phyloP scores from a whole-genome alignment of 495 filamentous ascomycete genomes.

The Penicillium steckii region DNA sequence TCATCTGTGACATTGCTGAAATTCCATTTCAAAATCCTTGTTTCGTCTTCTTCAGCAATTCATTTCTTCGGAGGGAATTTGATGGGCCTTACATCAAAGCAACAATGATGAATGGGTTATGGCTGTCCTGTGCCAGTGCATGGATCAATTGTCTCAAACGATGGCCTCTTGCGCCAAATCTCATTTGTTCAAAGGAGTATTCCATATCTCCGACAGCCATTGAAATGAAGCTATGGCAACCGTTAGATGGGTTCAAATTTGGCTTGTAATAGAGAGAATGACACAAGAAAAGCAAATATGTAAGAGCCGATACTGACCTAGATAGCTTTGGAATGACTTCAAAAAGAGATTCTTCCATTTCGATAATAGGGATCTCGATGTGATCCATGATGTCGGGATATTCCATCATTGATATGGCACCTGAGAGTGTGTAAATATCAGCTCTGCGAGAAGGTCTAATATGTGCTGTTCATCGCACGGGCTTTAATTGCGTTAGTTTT shows the following conservation, averaged over 20 bases:
- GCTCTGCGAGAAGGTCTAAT: no score
- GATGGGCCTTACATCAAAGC: constrained; percentile 66
- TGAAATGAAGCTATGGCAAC: constrained; percentile 35
- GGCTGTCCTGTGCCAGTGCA: constrained; percentile 60
- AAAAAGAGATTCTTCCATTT: constrained; percentile 60
- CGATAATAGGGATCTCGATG: constrained; percentile 58
- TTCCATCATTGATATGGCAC: constrained; percentile 6
- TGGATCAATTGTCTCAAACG: constrained; percentile 63
- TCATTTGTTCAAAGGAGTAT: constrained; percentile 77
- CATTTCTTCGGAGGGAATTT: neutral
- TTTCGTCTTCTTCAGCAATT: neutral
- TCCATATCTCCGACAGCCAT: constrained; percentile 62
- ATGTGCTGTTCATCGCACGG: no score
- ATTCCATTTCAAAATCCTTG: constrained; percentile 78
- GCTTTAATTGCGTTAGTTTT: neutral
- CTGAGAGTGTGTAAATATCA: neutral
- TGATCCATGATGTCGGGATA: constrained; percentile 14
- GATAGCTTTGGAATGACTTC: constrained; percentile 69
- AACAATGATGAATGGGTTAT: constrained; percentile 72
- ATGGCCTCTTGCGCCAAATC: constrained; percentile 63
- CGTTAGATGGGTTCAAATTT: neutral
- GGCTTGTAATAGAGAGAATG: no score
- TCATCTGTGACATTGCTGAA: constrained; percentile 59
- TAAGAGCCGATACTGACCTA: constrained; percentile 44
- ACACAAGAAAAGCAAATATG: neutral